phyloP scores from a whole-genome alignment of 352 stramenopile species.

The Saprolegnia parasitica region DNA sequence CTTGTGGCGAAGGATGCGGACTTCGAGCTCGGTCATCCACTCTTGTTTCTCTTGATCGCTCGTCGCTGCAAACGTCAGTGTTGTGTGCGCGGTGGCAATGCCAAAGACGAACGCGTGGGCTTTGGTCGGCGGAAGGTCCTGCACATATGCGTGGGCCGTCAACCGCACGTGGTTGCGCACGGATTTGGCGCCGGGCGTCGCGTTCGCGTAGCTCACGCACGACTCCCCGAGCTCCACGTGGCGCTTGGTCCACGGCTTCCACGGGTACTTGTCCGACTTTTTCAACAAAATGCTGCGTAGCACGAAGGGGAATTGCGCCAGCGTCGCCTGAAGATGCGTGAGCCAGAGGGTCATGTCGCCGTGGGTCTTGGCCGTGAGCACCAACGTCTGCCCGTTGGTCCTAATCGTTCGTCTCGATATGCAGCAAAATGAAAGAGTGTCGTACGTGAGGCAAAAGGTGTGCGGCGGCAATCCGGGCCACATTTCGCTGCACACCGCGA shows the following conservation, averaged over 20 bases:
- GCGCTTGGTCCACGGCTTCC: constrained; percentile 11
- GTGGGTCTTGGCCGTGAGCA: constrained; percentile 9
- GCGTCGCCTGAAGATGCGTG: neutral
- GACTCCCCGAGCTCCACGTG: constrained; percentile 25
- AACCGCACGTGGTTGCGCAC: constrained; percentile 27
- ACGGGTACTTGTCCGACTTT: constrained; percentile 9
- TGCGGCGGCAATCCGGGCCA: constrained; percentile 47
- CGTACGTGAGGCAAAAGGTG: constrained; percentile 55
- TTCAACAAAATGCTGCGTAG: constrained; percentile 18
- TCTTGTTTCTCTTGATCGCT: neutral
- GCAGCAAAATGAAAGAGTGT: neutral
- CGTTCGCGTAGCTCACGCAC: constrained; percentile 10
- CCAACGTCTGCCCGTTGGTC: constrained; percentile 14
- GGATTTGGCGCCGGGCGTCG: neutral
- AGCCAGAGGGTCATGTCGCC: constrained; percentile 16
- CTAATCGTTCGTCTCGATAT: neutral
- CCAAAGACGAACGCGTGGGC: constrained; percentile 19
- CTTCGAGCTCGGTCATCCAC: constrained; percentile 24
- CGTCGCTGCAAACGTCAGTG: constrained; percentile 10
- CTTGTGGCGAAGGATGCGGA: constrained; percentile 18
- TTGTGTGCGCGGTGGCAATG: constrained; percentile 5
- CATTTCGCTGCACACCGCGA: constrained; percentile 60
- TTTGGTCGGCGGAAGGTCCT: neutral
- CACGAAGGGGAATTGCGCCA: neutral
- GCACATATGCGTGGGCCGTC: constrained; percentile 14